These are phyloP conservation scores for Cladophialophora psammophila DNA, from an alignment of 2,329 filamentous ascomycete genomes.

Conservation along the genomic window DNA sequence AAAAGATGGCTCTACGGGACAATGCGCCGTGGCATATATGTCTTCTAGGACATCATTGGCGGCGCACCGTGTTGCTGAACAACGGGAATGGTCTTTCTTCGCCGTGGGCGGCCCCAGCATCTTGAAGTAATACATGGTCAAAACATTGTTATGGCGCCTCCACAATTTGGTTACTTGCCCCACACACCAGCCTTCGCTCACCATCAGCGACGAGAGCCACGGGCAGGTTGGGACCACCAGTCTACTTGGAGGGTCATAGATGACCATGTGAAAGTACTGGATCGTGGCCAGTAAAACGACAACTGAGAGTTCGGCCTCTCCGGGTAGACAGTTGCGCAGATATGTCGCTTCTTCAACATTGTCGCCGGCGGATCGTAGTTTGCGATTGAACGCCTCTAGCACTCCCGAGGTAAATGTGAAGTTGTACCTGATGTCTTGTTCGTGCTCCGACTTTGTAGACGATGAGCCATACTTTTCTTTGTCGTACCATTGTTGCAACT, in stretches of 20 bases:
- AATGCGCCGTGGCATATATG: background rate
- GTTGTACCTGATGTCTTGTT: background rate
- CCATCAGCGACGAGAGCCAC: conserved; percentile 1
- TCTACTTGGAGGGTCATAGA: conserved; percentile 5
- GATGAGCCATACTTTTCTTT: background rate
- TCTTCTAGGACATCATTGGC: background rate
- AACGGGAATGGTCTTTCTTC: background rate
- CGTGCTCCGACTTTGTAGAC: background rate
- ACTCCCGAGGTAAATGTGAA: background rate
- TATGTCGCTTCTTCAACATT: background rate
- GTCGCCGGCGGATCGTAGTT: background rate
- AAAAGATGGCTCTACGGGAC: conserved; percentile 5
- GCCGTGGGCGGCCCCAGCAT: background rate
- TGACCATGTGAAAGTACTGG: conserved; percentile 6
- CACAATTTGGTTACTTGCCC: background rate
- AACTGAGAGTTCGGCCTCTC: background rate
- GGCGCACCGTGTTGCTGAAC: background rate
- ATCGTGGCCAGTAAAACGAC: background rate
- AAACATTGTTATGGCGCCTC: background rate
- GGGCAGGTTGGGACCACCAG: background rate
- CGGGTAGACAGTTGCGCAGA: conserved; percentile 2
- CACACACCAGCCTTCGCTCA: conserved; percentile 1
- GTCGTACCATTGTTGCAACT: conserved; percentile 3
- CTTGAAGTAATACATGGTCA: conserved; percentile 7
- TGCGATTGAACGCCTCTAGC: background rate